Percentiles rank a stretch among this genome's conserved stretches.
These are phyloP conservation scores for Umbellularia californica DNA, from an alignment of 164 flowering plant genomes.

Conservation along the genomic window DNA sequence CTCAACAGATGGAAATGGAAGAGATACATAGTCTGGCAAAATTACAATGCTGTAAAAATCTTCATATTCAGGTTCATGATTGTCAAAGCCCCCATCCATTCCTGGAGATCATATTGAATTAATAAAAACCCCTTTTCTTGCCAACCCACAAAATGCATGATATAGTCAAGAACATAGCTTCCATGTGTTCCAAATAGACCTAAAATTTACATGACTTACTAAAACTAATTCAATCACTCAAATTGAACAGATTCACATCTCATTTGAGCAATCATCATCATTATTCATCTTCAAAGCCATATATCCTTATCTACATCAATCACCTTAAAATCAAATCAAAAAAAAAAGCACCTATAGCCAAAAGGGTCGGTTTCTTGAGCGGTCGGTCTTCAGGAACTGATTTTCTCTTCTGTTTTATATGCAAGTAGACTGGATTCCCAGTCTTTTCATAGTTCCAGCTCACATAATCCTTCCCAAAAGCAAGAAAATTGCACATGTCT, in stretches of 20 bases:
- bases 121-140: background rate
- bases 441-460: conserved; percentile 86
- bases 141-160: background rate
- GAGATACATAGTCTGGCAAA: conserved; percentile 65
- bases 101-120: conserved; percentile 42
- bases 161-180: too few species aligned
- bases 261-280: too few species aligned
- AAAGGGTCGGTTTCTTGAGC: conserved; percentile 79
- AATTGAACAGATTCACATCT: background rate
- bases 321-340: background rate
- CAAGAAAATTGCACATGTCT: conserved; percentile 87
- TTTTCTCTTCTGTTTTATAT: conserved; percentile 69
- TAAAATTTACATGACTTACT: background rate
- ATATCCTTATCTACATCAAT: too few species aligned
- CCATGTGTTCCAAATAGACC: too few species aligned
- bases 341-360: conserved; percentile 83
- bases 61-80: conserved; percentile 73
- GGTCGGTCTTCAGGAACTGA: conserved; percentile 80
- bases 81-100: conserved; percentile 92
- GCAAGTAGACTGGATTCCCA: conserved; percentile 84
- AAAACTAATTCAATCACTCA: background rate
- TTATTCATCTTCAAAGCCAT: too few species aligned
- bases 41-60: conserved; percentile 59
- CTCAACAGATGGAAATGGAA: conserved; percentile 91
- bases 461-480: conserved; percentile 78